A percentile compares a stretch with the other conserved stretches of the same genome.
These are phyloP conservation scores for Cryptococcus deneoformans DNA, from an alignment of 1,284 basidiomycete genomes.

Conservation along the genomic window DNA sequence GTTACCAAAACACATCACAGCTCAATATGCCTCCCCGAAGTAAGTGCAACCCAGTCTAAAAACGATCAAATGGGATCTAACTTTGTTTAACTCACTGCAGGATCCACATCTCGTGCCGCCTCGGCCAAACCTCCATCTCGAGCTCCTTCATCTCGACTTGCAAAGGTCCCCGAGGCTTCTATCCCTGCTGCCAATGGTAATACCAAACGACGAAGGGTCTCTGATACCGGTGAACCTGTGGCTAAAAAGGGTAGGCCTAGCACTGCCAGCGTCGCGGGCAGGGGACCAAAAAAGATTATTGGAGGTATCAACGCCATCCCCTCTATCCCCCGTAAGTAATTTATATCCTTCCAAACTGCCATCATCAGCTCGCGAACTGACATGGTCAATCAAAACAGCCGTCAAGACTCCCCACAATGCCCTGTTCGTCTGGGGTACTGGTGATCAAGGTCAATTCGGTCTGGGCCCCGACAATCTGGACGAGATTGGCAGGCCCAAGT, in stretches of 20 bases:
- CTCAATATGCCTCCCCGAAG: slow-evolving; percentile 6
- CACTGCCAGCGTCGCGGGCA: not conserved
- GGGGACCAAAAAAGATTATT: slow-evolving; percentile 4
- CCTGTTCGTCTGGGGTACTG: slow-evolving; percentile 77
- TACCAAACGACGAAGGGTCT: slow-evolving; percentile 12
- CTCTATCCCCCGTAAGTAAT: slow-evolving; percentile 25
- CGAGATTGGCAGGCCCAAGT: slow-evolving; percentile 68
- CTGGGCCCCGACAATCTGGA: slow-evolving; percentile 65
- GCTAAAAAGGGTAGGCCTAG: slow-evolving; percentile 26
- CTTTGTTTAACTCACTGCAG: not conserved
- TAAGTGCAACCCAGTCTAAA: slow-evolving; percentile 8
- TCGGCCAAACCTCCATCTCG: slow-evolving; percentile 13
- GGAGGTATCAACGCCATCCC: slow-evolving; percentile 23
- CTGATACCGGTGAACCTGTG: slow-evolving; percentile 11
- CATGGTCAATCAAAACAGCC: slow-evolving; percentile 7
- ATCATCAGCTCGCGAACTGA: too few species aligned
- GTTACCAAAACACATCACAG: too few species aligned
- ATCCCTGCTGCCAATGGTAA: slow-evolving; percentile 12
- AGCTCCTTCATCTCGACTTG: slow-evolving; percentile 1
- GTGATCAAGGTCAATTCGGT: slow-evolving; percentile 86
- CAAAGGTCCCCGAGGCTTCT: slow-evolving; percentile 1
- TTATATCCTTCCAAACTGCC: too few species aligned
- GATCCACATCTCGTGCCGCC: slow-evolving; percentile 3
- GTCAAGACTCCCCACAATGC: slow-evolving; percentile 24
- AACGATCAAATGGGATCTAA: too few species aligned